Base-by-base conservation (phyloP, 1,284 basidiomycete genomes). In the Amylostereum areolatum region DNA sequence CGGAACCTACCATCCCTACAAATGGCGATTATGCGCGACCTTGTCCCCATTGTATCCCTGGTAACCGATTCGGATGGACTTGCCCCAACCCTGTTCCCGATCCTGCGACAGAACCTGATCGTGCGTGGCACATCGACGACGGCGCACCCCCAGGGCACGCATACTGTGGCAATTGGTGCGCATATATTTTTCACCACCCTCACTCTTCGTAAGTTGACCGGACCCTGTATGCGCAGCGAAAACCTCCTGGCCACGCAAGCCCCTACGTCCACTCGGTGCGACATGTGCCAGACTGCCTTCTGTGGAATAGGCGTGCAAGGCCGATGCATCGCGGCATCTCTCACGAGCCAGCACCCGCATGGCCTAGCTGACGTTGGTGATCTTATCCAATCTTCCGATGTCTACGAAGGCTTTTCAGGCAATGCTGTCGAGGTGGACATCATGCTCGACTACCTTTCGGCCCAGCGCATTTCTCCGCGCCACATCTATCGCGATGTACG, bases 401-500 rank as follows among this genome's bases (percentile, higher is more conserved):
- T 89, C 18, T 90, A 89, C 56, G 87, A 88, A 29, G 82, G 77
- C 55, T 90, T 90, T 60, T 78, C 83, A 55, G 74, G 75, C 52
- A 90, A 90, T 59, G 76, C 73, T 0, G 74, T 85, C 34, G 87
- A 90, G 63, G 87, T 87, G 11, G 88, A 90, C 34, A 77, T 86
- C 49, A 79, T 90, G 78, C 65, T 90, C 37, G 87, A 90, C 61
- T 87, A 90, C 62, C 63, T 90, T 46, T 75, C 75, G 12, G 69
- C 70, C 3, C 76, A 82, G 49, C 62, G 73, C 46, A 62, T 88
- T 30, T 76, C 73, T 2, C 85, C 86, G 5, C 76, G 73, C 46
- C 75, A 82, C 55, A 84, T 90, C 30, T 90, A 89, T 64, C 77
- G 78, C 49, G 84, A 89, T 63, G 87, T 85, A 52, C 51, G 70